Percentiles rank a stretch among this genome's conserved stretches.
phyloP scores from a whole-genome alignment of 257 asterid genomes.

The Nemophila menziesii region DNA sequence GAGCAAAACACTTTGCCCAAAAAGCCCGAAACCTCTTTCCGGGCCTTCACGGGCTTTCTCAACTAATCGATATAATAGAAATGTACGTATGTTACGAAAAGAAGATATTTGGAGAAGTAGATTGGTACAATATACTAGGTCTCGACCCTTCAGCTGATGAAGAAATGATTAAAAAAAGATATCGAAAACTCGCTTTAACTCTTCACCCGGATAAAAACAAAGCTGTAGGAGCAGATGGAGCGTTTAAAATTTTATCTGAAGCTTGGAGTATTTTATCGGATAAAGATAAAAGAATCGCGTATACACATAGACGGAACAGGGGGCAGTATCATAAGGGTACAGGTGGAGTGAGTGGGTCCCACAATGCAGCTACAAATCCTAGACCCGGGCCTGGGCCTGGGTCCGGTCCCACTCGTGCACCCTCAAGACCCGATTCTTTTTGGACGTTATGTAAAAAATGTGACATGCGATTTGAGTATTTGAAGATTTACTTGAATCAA shows the following conservation, averaged over 20 bases:
- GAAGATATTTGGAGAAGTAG: slow-evolving; percentile 35
- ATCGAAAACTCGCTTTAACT: slow-evolving; percentile 37
- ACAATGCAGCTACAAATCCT: slow-evolving; percentile 8
- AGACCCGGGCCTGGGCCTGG: slow-evolving; percentile 12
- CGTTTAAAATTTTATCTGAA: slow-evolving; percentile 44
- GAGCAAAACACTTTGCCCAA: slow-evolving; percentile 47
- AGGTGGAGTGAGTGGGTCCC: slow-evolving; percentile 6
- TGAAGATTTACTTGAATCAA: slow-evolving; percentile 21
- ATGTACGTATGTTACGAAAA: slow-evolving; percentile 31
- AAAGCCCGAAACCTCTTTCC: slow-evolving; percentile 52
- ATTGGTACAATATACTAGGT: slow-evolving; percentile 44
- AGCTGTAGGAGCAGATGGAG: slow-evolving; percentile 59
- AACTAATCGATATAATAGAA: slow-evolving; percentile 34
- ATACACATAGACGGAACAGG: slow-evolving; percentile 23
- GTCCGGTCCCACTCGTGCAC: slow-evolving; percentile 13
- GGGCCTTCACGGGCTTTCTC: slow-evolving; percentile 53
- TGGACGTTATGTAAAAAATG: slow-evolving; percentile 56
- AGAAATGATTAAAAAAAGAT: slow-evolving; percentile 28
- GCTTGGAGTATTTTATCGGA: slow-evolving; percentile 52
- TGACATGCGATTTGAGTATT: slow-evolving; percentile 22
- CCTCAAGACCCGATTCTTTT: slow-evolving; percentile 24
- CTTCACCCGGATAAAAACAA: slow-evolving; percentile 74
- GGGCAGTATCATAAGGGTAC: slow-evolving; percentile 8
- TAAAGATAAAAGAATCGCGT: slow-evolving; percentile 25
- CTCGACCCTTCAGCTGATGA: slow-evolving; percentile 33